Evolutionary conservation across 208 protist genomes (phyloP), one percentile per base, ranked within the genome.

Genomic region (Leishmania aethiopica): DNA sequence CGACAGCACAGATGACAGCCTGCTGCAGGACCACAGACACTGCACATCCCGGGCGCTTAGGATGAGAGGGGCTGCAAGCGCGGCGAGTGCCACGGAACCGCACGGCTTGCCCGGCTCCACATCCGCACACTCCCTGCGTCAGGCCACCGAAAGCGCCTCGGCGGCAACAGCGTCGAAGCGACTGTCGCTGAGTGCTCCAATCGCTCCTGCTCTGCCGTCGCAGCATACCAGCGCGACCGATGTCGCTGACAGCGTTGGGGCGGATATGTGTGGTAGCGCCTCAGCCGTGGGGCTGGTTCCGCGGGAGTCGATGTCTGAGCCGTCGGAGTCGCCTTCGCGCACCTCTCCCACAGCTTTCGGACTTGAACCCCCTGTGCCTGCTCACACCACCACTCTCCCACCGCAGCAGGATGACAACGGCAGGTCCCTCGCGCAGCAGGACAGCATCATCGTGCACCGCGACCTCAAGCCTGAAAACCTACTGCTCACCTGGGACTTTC

Each of bases 381-480:
- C 66, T 13, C 35, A 37, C 7, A 45, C 72, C 25, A 49, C 25
- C n/a, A 45, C 40, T 40, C 40, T 53, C 45, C 28, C 40, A 35
- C 15, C 3, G 69, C 69, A 47, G 79, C 92, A 32, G 75, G 37
- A 15, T 17, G 32, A 51, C n/a, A n/a, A 51, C 42, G 57, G 67
- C n/a, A 55, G 15, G 60, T 37, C 25, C 67, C 40, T 83, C 42
- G 82, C 82, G 70, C 81, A 85, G 79, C 62, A 78, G 40, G 70
- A 84, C 64, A 80, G 92, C 82, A 82, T 91, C 70, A 92, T 97
- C 40, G 77, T 95, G 70, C 94, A 97, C 80, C 87, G 92, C 59
- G 94, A 97, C 79, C 84, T 97, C 32, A 97, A 97, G 82, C 94
- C 93, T 6, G 91, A 97, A 71, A 97, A 97, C 78, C 84, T 97